Conservation (phyloP, 2,329 filamentous ascomycete species). For the Diaporthe sp. region DNA sequence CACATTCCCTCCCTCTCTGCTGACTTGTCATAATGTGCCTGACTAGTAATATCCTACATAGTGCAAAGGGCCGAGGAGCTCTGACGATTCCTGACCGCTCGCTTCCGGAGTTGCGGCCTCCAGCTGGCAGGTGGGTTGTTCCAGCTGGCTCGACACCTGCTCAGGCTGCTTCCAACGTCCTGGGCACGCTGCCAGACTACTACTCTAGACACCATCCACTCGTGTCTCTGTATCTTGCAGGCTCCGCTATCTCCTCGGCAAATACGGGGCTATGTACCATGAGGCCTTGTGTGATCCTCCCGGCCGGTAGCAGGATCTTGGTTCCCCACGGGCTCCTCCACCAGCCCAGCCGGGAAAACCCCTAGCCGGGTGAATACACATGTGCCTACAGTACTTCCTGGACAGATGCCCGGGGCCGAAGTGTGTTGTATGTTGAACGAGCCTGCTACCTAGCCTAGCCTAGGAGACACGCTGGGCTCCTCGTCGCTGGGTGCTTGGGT, state of each 20-base stretch:
- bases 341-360: neutral
- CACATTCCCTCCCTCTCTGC: neutral
- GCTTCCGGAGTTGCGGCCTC: neutral
- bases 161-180: neutral
- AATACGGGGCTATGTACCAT: neutral
- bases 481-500: neutral
- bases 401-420: neutral
- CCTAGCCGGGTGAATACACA: neutral
- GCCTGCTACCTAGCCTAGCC: neutral
- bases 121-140: neutral
- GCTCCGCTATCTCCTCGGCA: neutral
- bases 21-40: conserved; percentile 13
- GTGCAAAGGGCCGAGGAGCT: neutral
- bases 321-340: conserved; percentile 1
- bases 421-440: too few species aligned
- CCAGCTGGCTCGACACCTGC: neutral
- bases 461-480: too few species aligned
- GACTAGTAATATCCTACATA: neutral
- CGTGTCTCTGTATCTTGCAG: neutral
- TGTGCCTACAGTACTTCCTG: neutral
- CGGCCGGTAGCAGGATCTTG: neutral
- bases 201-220: neutral
- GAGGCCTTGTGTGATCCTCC: neutral
- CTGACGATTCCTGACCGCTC: neutral
- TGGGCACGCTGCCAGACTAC: neutral